Conservation (phyloP, 306 rosid genomes). For the Ochetophila trinervis region DNA sequence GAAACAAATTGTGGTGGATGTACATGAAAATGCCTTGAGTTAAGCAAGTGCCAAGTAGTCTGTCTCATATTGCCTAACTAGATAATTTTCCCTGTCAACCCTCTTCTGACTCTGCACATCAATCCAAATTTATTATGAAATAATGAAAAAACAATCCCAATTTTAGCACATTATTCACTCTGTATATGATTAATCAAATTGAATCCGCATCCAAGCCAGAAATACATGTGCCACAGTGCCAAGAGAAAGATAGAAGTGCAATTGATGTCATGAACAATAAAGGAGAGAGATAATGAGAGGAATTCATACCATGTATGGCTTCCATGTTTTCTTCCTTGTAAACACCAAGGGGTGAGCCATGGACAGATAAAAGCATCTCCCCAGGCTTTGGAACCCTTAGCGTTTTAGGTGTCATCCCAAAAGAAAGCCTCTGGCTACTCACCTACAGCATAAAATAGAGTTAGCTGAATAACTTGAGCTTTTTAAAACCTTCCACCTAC, state of each 20-base stretch:
- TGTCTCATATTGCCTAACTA: background rate
- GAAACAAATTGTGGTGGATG: background rate
- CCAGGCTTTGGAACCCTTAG: constrained; percentile 78
- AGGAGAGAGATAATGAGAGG: background rate
- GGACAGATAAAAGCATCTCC: constrained; percentile 87
- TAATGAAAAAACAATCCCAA: no score
- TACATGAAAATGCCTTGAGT: background rate
- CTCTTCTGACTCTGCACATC: background rate
- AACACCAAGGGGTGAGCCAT: constrained; percentile 89
- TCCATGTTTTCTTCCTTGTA: constrained; percentile 88
- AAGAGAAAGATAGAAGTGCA: background rate
- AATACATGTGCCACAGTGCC: no score
- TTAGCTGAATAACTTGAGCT: background rate
- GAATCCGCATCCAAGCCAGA: no score
- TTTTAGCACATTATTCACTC: no score
- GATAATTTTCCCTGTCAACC: background rate
- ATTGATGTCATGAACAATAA: background rate
- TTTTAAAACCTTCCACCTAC: no score
- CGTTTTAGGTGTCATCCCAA: constrained; percentile 87
- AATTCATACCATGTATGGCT: constrained; percentile 66
- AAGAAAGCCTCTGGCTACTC: constrained; percentile 66
- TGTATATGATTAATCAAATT: no score
- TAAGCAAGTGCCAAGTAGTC: background rate
- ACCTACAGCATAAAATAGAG: constrained; percentile 41
- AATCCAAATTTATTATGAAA: background rate